Evolutionary conservation across 176 grass and related monocot genomes (phyloP), one percentile per base, ranked within the genome.

Genomic region (Cocos nucifera): DNA sequence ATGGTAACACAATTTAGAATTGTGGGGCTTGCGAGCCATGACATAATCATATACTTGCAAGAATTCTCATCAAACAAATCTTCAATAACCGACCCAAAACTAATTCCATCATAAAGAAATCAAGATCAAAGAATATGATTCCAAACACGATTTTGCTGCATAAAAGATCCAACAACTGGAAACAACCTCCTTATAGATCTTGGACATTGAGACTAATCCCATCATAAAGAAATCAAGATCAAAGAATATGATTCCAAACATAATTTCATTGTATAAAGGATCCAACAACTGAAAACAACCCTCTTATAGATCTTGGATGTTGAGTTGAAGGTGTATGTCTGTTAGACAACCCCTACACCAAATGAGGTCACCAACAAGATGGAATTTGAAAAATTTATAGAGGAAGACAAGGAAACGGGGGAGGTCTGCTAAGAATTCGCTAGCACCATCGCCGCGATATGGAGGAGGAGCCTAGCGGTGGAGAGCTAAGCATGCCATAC

Each of bases 21-120:
- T 98, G 87, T n/a, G 1, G 84, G 87, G 76, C 87, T 92, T 15
- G 93, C 75, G 2, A 98, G 79, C 93, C 87, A 88, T 49, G 73
- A 87, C 0, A 84, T 97, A 17, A 65, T 81, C 70, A 88, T 76
- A 39, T 97, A 92, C 70, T 84, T 97, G 49, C 18, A 62, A 18
- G 53, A 50, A 72, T 21, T 0, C 18, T 50, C 62, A 64, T 56
- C 62, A 12, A n/a, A 29, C 5, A 29, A 29, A 65, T 61, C 17
- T 70, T 22, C 23, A 50, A 3, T n/a, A 51, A 59, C 12, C 14
- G 54, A 58, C 49, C 10, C 14, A 57, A 19, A 18, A 4, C 67
- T 60, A 5, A 71, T 50, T 17, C 22, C 54, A 35, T 62, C 57
- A 44, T 0, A 9, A 44, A 12, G 0, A 44, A 44, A 44, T 44